Conservation (phyloP, 768 basidiomycete genomes). For the Suillus subaureus region DNA sequence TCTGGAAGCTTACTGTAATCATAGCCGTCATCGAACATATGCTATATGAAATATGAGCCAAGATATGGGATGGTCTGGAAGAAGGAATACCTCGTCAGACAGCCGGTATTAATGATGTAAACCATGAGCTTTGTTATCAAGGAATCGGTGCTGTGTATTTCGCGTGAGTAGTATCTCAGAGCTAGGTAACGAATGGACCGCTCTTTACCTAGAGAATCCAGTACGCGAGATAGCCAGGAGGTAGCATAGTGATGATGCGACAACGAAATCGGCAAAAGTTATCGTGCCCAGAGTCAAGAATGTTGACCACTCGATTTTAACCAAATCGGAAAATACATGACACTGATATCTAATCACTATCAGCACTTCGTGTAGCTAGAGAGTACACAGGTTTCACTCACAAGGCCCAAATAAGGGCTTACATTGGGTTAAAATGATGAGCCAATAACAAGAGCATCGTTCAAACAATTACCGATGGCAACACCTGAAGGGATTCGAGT, state of each 20-base stretch:
- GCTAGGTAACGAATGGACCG: not conserved
- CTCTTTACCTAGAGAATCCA: not conserved
- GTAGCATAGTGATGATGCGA: slow-evolving; percentile 11
- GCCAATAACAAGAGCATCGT: not conserved
- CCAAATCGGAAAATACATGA: not conserved
- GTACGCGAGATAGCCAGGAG: slow-evolving; percentile 4
- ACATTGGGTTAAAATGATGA: not conserved
- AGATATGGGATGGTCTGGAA: not conserved
- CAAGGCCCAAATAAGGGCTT: not conserved
- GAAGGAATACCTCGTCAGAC: slow-evolving; percentile 6
- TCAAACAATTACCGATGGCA: slow-evolving; percentile 1
- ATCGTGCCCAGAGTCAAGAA: not conserved
- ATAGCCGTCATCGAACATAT: not conserved
- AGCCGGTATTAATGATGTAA: slow-evolving; percentile 1
- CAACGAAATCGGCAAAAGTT: not conserved
- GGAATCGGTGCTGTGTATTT: slow-evolving; percentile 4
- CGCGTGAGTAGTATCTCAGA: not conserved
- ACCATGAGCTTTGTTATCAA: slow-evolving; percentile 6
- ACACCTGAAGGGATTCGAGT: not conserved
- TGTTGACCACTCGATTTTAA: slow-evolving; percentile 1
- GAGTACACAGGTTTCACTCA: not conserved
- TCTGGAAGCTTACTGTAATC: slow-evolving; percentile 4
- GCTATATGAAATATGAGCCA: not conserved
- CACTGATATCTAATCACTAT: slow-evolving; percentile 6
- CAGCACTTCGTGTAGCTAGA: not conserved